Conservation (phyloP, 1,284 basidiomycete genomes). For the Somion occarium region DNA sequence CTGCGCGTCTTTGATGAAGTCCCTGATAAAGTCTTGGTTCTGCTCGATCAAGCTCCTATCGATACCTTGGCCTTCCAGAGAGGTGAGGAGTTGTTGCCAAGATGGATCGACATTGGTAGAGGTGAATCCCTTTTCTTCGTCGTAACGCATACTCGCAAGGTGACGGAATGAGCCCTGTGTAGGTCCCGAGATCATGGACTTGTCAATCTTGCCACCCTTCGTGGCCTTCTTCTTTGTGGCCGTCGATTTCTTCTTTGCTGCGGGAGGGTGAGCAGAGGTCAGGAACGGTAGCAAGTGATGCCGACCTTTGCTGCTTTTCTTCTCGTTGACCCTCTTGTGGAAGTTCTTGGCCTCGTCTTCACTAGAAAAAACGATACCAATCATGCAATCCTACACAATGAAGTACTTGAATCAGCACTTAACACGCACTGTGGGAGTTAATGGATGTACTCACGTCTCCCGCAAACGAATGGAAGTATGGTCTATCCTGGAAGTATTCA, state of each 20-base stretch:
- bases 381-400: slow-evolving; percentile 68
- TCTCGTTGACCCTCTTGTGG: slow-evolving; percentile 80
- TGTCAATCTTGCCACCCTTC: slow-evolving; percentile 76
- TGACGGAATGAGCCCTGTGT: slow-evolving; percentile 81
- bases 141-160: slow-evolving; percentile 94
- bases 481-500: slow-evolving; percentile 82
- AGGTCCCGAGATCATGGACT: slow-evolving; percentile 87
- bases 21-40: slow-evolving; percentile 88
- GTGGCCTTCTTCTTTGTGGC: slow-evolving; percentile 54
- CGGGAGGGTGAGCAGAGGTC: no score
- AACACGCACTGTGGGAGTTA: neutral
- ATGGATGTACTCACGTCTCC: slow-evolving; percentile 70
- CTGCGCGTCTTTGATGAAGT: slow-evolving; percentile 69
- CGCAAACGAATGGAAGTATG: slow-evolving; percentile 92
- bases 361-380: slow-evolving; percentile 89
- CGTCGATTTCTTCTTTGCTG: slow-evolving; percentile 33
- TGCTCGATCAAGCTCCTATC: slow-evolving; percentile 58
- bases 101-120: slow-evolving; percentile 89
- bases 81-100: slow-evolving; percentile 78
- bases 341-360: slow-evolving; percentile 87
- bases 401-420: slow-evolving; percentile 7
- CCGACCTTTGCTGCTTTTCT: slow-evolving; percentile 62
- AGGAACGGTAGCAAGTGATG: no score
- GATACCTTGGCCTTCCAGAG: slow-evolving; percentile 71
- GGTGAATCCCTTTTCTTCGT: slow-evolving; percentile 81